Evolutionary conservation across 1,284 basidiomycete genomes (phyloP), one percentile per base, ranked within the genome.

Genomic region (Marasmius oreades): DNA sequence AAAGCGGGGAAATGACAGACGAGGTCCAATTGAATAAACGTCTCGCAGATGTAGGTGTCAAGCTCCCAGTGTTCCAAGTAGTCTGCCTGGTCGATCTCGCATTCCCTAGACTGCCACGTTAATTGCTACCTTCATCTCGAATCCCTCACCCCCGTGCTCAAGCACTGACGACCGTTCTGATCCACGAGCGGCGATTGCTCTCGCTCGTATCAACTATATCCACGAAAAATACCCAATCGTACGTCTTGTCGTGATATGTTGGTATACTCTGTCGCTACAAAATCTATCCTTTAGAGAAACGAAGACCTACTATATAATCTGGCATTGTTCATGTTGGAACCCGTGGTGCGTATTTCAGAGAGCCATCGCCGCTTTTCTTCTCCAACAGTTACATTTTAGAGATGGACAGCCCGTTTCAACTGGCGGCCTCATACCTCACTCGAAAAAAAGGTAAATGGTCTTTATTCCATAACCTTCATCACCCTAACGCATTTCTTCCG

Each of bases 201-300:
- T 56, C n/a, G 48, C 55, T 52, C 55, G 55, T 23, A 24, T 52
- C 18, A 56, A 52, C n/a, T 56, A 45, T 20, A 14, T 56, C 20
- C 55, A 56, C 22, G n/a, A 26, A 20, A 56, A 56, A 36, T 56
- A 56, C 33, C 55, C 23, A 18, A 56, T 56, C 34, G 55, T 56
- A 16, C 31, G 48, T 44, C 5, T 12, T 12, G 14, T 53, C n/a
- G 10, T 16, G 18, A 6, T 43, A 12, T 28, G 1, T 42, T 18
- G 31, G 8, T 3, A 22, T 3, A 4, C 18, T n/a, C 18, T 24
- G 14, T 42, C 42, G 18, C 20, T 20, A 14, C n/a, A 28, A 45
- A 24, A 31, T 24, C 23, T 26, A 1, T 50, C 7, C 7, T 12
- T 50, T 28, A 56, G 55, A 45, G 22, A 16, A 56, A 56, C 22